A percentile compares a stretch with the other conserved stretches of the same genome.
These are phyloP conservation scores for Paecilomyces fulvus DNA, from an alignment of 2,329 filamentous ascomycete genomes.

Conservation along the genomic window DNA sequence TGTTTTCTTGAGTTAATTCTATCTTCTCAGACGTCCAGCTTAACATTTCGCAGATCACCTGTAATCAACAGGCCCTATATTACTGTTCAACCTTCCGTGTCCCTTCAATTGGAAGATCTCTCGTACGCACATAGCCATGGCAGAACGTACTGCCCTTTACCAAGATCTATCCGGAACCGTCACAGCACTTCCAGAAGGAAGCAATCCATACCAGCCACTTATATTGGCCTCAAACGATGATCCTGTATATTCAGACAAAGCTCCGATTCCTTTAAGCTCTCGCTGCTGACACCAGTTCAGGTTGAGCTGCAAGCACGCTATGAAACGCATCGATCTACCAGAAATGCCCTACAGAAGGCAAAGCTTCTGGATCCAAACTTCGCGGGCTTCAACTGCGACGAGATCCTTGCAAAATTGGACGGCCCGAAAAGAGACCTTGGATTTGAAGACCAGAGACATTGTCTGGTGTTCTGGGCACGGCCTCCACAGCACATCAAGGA, in stretches of 20 bases:
- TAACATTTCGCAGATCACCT: not conserved
- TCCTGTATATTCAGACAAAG: slow-evolving; percentile 44
- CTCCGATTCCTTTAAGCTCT: not conserved
- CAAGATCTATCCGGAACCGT: slow-evolving; percentile 29
- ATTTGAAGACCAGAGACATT: slow-evolving; percentile 68
- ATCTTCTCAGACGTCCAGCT: not conserved
- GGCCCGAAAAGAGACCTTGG: slow-evolving; percentile 55
- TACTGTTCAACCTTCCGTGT: not conserved
- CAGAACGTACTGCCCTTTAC: slow-evolving; percentile 13
- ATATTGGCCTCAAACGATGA: slow-evolving; percentile 60
- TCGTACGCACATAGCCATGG: slow-evolving; percentile 12
- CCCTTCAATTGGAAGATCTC: not conserved
- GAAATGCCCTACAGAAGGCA: slow-evolving; percentile 66
- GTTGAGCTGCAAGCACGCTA: slow-evolving; percentile 63
- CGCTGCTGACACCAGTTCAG: slow-evolving; percentile 6
- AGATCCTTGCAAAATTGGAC: slow-evolving; percentile 62
- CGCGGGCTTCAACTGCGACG: slow-evolving; percentile 64
- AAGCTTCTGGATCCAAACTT: slow-evolving; percentile 65
- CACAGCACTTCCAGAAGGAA: slow-evolving; percentile 22
- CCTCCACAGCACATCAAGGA: slow-evolving; percentile 64
- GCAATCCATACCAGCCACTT: slow-evolving; percentile 70
- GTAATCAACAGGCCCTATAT: not conserved
- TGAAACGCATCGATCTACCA: slow-evolving; percentile 60
- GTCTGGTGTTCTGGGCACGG: slow-evolving; percentile 80
- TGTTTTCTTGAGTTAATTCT: not conserved